Conservation (phyloP, 2,329 filamentous ascomycete species). For the Colletotrichum orbiculare region DNA sequence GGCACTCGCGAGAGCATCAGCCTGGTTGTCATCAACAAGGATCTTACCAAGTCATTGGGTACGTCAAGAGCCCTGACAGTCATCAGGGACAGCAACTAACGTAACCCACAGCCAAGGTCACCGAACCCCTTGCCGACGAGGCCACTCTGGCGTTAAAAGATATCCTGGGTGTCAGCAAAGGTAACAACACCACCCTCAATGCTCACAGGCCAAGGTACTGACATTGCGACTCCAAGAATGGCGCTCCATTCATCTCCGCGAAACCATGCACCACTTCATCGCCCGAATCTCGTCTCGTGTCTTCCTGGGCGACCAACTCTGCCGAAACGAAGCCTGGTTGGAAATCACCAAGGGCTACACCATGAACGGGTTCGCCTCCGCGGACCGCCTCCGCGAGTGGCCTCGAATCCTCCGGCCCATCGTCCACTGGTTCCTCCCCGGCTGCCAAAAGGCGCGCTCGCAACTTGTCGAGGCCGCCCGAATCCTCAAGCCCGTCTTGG, state of each 20-base stretch:
- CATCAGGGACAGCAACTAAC: background rate
- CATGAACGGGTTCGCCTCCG: conserved; percentile 49
- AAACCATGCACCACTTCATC: conserved; percentile 46
- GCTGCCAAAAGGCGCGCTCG: conserved; percentile 49
- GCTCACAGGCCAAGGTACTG: background rate
- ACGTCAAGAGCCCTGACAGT: background rate
- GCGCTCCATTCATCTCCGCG: conserved; percentile 23
- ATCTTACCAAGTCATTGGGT: conserved; percentile 24
- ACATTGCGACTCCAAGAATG: conserved; percentile 37
- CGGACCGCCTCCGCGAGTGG: conserved; percentile 52
- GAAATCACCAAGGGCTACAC: conserved; percentile 56
- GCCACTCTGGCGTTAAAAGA: conserved; percentile 5
- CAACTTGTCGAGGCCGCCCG: conserved; percentile 49
- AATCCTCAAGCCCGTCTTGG: conserved; percentile 48
- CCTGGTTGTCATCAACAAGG: conserved; percentile 19
- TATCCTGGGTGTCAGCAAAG: conserved; percentile 6
- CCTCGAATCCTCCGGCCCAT: conserved; percentile 53
- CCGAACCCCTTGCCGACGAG: conserved; percentile 24
- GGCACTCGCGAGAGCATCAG: conserved; percentile 13
- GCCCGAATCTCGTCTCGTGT: conserved; percentile 61
- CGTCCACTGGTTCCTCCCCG: conserved; percentile 56
- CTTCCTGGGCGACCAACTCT: conserved; percentile 57
- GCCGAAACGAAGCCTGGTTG: conserved; percentile 60
- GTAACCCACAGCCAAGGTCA: conserved; percentile 17
- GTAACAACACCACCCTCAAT: background rate